Conservation (phyloP, 768 basidiomycete genomes). For the Leccinum fibrillosum region DNA sequence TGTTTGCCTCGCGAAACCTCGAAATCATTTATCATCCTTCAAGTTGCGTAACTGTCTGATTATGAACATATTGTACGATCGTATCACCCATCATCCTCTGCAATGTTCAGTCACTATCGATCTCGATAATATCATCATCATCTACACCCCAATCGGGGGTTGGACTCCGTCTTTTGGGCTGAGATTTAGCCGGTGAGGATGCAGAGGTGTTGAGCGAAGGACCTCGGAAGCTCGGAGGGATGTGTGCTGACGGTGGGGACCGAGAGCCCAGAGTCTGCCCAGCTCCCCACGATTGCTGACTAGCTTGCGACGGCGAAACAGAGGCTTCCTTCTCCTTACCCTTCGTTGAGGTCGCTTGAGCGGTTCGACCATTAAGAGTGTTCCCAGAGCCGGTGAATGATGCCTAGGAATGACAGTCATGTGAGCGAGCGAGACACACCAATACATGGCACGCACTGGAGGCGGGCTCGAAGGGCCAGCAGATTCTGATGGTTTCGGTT, state of each 20-base stretch:
- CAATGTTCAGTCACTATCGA: slow-evolving; percentile 67
- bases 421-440: neutral
- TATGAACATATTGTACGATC: slow-evolving; percentile 10
- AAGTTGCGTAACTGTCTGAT: neutral
- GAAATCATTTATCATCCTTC: neutral
- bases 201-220: slow-evolving; percentile 49
- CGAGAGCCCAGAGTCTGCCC: slow-evolving; percentile 51
- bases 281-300: slow-evolving; percentile 38
- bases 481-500: slow-evolving; percentile 24
- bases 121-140: slow-evolving; percentile 79
- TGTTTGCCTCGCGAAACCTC: neutral
- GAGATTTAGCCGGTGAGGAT: slow-evolving; percentile 42
- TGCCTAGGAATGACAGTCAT: slow-evolving; percentile 24
- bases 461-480: slow-evolving; percentile 29
- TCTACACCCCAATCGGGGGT: slow-evolving; percentile 85
- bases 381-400: slow-evolving; percentile 68
- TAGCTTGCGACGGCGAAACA: slow-evolving; percentile 29
- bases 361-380: slow-evolving; percentile 56
- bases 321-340: slow-evolving; percentile 52
- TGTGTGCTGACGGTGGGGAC: slow-evolving; percentile 14
- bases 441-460: slow-evolving; percentile 23
- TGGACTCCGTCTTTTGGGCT: slow-evolving; percentile 48
- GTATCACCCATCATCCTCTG: neutral
- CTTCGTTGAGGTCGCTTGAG: slow-evolving; percentile 36
- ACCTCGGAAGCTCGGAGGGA: slow-evolving; percentile 31